phyloP scores from a whole-genome alignment of 2,329 filamentous ascomycete genomes.

The Colletotrichum sp. region DNA sequence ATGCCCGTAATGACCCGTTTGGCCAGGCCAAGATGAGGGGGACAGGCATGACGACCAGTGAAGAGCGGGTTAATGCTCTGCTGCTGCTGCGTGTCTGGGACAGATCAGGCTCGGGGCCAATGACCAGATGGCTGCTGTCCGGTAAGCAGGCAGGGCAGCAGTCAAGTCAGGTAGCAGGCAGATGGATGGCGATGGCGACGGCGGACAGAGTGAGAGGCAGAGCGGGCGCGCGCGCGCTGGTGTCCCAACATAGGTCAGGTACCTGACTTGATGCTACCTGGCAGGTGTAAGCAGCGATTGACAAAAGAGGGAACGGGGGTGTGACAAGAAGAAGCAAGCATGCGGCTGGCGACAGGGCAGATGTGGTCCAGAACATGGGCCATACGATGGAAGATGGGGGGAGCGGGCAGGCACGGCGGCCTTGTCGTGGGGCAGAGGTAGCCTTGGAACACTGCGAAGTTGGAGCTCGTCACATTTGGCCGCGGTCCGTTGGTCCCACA shows the following conservation, averaged over 20 bases:
- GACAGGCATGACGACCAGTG: neutral
- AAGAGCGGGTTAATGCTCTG: conserved; percentile 7
- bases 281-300: conserved; percentile 1
- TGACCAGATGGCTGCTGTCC: neutral
- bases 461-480: neutral
- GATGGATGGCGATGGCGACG: neutral
- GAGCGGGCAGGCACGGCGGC: neutral
- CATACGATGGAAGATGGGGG: neutral
- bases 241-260: neutral
- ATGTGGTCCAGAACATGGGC: conserved; percentile 10
- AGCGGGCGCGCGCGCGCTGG: neutral
- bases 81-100: conserved; percentile 9
- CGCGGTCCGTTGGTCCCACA: neutral
- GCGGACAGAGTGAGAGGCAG: neutral
- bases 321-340: conserved; percentile 14
- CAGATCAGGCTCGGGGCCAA: neutral
- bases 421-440: neutral
- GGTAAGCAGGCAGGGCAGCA: neutral
- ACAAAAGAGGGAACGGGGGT: conserved; percentile 14
- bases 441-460: neutral
- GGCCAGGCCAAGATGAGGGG: neutral
- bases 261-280: neutral
- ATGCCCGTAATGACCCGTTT: conserved; percentile 10
- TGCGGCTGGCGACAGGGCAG: conserved; percentile 13
- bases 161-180: neutral